A percentile compares a stretch with the other conserved stretches of the same genome.
phyloP scores from a whole-genome alignment of 495 filamentous ascomycete genomes.

The Penicillium lividum region DNA sequence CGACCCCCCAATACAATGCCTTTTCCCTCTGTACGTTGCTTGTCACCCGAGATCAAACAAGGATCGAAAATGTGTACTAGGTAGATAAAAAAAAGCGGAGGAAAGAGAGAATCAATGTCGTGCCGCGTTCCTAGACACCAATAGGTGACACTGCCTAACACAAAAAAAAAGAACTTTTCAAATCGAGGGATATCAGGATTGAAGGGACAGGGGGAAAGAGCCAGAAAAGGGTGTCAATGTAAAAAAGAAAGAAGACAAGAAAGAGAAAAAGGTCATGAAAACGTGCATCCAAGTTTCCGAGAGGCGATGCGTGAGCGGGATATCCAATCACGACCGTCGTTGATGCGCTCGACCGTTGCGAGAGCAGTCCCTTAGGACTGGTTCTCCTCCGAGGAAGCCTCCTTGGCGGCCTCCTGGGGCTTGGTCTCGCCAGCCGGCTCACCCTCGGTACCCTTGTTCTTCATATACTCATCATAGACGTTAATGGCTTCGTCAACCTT shows the following conservation, averaged over 20 bases:
- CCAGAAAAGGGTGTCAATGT: constrained; percentile 21
- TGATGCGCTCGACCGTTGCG: constrained; percentile 18
- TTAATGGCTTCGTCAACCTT: constrained; percentile 97
- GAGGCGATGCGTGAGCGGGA: constrained; percentile 25
- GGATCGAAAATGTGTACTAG: constrained; percentile 15
- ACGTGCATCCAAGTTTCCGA: constrained; percentile 42
- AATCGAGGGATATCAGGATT: constrained; percentile 55
- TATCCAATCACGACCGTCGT: constrained; percentile 13
- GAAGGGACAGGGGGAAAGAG: constrained; percentile 29
- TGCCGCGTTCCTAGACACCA: constrained; percentile 39
- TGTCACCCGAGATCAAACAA: constrained; percentile 7
- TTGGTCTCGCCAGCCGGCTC: constrained; percentile 41
- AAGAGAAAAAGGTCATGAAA: constrained; percentile 47
- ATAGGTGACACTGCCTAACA: constrained; percentile 41
- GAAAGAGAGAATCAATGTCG: constrained; percentile 33
- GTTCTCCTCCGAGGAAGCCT: constrained; percentile 47
- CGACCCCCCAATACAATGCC: constrained; percentile 15
- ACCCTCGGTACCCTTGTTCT: constrained; percentile 59
- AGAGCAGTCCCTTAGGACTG: constrained; percentile 44
- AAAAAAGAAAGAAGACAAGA: constrained; percentile 30
- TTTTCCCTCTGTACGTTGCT: constrained; percentile 8
- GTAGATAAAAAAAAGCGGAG: constrained; percentile 8
- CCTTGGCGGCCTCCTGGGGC: constrained; percentile 47
- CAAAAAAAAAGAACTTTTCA: constrained; percentile 43
- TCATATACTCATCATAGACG: constrained; percentile 98